A percentile compares a stretch with the other conserved stretches of the same genome.
Evolutionary conservation across 768 basidiomycete species (phyloP).

Genomic region (Podaxis pistillaris): DNA sequence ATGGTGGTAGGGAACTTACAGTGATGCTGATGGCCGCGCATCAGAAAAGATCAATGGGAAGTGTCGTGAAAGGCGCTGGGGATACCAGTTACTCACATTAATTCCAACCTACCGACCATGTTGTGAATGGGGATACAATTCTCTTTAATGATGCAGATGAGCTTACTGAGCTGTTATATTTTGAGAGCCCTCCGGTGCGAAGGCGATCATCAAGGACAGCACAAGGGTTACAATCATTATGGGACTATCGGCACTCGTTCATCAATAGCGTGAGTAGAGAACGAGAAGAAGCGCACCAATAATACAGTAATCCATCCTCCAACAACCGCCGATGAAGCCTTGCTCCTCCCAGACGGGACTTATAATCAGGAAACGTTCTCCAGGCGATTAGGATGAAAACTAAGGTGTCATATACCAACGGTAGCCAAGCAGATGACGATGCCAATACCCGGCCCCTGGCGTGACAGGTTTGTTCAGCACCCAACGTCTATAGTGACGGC

Average conservation of each 20-base stretch:
- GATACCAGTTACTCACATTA: neutral
- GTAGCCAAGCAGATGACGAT: slow-evolving; percentile 52
- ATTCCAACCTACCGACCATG: neutral
- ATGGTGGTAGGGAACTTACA: neutral
- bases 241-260: slow-evolving; percentile 26
- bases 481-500: neutral
- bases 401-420: slow-evolving; percentile 46
- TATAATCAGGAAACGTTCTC: slow-evolving; percentile 34
- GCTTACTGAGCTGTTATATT: slow-evolving; percentile 48
- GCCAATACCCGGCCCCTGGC: slow-evolving; percentile 32
- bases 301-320: slow-evolving; percentile 48
- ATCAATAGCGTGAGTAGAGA: neutral
- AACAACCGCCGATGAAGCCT: slow-evolving; percentile 40
- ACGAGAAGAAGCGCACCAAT: slow-evolving; percentile 29
- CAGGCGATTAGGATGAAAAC: slow-evolving; percentile 37
- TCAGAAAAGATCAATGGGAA: neutral
- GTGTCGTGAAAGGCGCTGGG: neutral
- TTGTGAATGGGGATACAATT: neutral
- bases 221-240: slow-evolving; percentile 44
- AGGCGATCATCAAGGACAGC: slow-evolving; percentile 46
- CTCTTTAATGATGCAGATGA: neutral
- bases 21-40: slow-evolving; percentile 1
- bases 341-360: slow-evolving; percentile 24
- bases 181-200: slow-evolving; percentile 40
- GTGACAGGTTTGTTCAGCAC: neutral